Percentiles rank a stretch among this genome's conserved stretches.
phyloP scores from a whole-genome alignment of 495 filamentous ascomycete genomes.

The Aspergillus cavernicola region DNA sequence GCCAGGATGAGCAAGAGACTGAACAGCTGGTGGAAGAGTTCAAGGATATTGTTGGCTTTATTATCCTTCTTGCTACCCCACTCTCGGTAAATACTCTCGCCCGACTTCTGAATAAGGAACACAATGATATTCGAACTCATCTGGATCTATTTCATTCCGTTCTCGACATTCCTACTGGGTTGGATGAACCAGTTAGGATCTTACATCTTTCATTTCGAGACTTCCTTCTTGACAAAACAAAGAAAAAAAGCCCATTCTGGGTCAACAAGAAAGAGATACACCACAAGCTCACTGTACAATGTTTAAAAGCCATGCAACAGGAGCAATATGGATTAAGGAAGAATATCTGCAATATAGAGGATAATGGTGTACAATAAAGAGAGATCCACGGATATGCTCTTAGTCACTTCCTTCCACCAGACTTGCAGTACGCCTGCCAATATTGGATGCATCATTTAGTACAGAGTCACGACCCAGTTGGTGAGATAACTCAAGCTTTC shows the following conservation, averaged over 20 bases:
- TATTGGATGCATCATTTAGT: conserved; percentile 43
- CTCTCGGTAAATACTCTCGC: conserved; percentile 20
- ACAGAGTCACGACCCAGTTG: conserved; percentile 24
- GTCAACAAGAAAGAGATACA: conserved; percentile 21
- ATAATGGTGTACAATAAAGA: conserved; percentile 13
- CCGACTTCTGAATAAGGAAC: conserved; percentile 8
- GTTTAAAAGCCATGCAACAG: conserved; percentile 24
- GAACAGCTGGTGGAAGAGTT: conserved; percentile 23
- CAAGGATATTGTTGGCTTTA: conserved; percentile 22
- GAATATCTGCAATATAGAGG: conserved; percentile 37
- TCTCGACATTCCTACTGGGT: conserved; percentile 23
- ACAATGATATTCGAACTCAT: conserved; percentile 9
- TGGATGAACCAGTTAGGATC: conserved; percentile 9
- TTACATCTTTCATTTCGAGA: conserved; percentile 26
- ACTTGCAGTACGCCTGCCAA: conserved; percentile 38
- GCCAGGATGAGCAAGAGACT: conserved; percentile 3
- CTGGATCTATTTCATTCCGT: conserved; percentile 27
- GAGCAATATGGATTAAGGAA: too few species aligned
- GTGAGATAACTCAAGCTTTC: too few species aligned
- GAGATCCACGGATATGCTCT: conserved; percentile 22
- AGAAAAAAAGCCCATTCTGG: background rate
- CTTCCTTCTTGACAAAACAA: conserved; percentile 16
- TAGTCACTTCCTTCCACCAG: conserved; percentile 20
- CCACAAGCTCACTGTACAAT: conserved; percentile 6
- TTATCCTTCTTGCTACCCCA: conserved; percentile 16